These are phyloP conservation scores for Leccinum arenicola DNA, from an alignment of 768 basidiomycete species.

Conservation along the genomic window DNA sequence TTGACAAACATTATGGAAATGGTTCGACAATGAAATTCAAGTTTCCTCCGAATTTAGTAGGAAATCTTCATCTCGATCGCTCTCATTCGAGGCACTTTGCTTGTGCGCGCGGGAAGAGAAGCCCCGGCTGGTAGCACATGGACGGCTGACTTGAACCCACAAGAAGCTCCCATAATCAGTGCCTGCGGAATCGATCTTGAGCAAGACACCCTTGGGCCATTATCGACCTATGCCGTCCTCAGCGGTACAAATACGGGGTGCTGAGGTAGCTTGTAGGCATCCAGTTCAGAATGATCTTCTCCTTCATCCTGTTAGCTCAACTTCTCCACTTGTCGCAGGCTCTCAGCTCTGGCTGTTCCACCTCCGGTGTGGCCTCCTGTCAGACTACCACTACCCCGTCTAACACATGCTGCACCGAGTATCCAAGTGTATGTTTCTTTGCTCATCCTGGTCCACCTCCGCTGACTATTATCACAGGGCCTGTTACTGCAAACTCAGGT, in stretches of 20 bases:
- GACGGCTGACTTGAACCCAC: background rate
- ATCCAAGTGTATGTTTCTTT: constrained; percentile 50
- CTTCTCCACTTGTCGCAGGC: constrained; percentile 19
- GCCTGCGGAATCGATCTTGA: background rate
- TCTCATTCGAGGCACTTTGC: background rate
- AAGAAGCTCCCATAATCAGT: background rate
- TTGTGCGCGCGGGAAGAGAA: background rate
- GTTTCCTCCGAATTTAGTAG: background rate
- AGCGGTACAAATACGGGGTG: constrained; percentile 16
- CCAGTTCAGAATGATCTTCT: constrained; percentile 6
- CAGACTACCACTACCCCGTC: constrained; percentile 37
- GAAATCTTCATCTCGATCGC: background rate
- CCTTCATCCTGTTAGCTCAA: constrained; percentile 21
- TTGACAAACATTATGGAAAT: background rate
- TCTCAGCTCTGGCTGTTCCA: constrained; percentile 52
- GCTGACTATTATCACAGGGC: constrained; percentile 40
- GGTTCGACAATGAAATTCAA: background rate
- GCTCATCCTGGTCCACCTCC: background rate
- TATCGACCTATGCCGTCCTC: no score
- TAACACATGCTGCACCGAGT: constrained; percentile 62
- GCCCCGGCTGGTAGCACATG: background rate
- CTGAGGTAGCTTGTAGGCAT: background rate
- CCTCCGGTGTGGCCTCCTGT: constrained; percentile 51
- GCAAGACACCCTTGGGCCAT: background rate
- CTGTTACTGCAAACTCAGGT: constrained; percentile 57